Percentiles rank a stretch among this genome's conserved stretches.
Conservation (phyloP, 2,329 filamentous ascomycete species). For the Bipolaris gigantea region DNA sequence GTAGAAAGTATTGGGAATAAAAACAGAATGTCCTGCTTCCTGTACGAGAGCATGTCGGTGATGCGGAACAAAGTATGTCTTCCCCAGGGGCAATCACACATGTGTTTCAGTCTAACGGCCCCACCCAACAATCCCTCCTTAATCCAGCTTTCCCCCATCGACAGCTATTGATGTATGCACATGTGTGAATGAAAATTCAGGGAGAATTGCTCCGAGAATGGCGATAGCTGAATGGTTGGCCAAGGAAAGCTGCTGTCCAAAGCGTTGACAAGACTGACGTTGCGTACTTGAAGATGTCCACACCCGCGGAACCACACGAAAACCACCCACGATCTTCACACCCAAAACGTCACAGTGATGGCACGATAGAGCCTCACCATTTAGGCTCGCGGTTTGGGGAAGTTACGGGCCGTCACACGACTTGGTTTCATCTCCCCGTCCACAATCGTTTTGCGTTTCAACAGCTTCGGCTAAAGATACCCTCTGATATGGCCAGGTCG, state of each 20-base stretch:
- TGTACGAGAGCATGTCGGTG: too few relatives aligned
- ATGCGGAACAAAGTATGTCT: neutral
- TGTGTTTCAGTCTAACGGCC: neutral
- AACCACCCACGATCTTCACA: neutral
- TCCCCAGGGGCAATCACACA: neutral
- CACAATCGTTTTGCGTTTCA: conserved; percentile 29
- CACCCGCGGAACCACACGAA: neutral
- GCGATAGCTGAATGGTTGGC: neutral
- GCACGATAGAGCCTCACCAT: neutral
- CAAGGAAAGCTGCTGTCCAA: neutral
- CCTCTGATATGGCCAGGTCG: neutral
- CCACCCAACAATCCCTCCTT: neutral
- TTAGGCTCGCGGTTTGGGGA: too few relatives aligned
- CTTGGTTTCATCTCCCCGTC: conserved; percentile 29
- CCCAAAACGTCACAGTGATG: neutral
- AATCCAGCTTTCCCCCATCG: neutral
- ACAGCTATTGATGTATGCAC: neutral
- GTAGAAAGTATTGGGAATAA: neutral
- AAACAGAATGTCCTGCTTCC: neutral
- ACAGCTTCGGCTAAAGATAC: neutral
- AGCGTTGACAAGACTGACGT: too few relatives aligned
- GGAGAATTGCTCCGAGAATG: too few relatives aligned
- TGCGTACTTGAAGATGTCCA: neutral
- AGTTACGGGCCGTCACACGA: conserved; percentile 14
- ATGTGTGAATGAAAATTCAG: too few relatives aligned